These are phyloP conservation scores for Psilocybe tampanensis DNA, from an alignment of 768 basidiomycete species.

Conservation along the genomic window DNA sequence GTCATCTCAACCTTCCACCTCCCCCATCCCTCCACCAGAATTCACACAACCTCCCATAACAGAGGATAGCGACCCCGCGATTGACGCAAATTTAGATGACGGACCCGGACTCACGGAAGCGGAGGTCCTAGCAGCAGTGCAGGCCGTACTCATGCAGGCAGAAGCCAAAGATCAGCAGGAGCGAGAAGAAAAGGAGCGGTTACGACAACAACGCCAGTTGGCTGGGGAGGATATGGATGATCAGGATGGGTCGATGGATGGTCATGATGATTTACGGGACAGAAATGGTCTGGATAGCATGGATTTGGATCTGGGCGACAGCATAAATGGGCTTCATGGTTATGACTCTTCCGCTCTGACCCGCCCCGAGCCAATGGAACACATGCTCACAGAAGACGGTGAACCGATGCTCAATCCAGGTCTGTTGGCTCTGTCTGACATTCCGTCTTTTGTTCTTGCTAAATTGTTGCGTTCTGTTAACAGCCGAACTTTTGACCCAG, in stretches of 20 bases:
- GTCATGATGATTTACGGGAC: background rate
- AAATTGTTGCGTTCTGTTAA: conserved; percentile 4
- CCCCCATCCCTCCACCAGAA: background rate
- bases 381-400: conserved; percentile 64
- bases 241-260: background rate
- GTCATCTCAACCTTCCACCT: conserved; percentile 12
- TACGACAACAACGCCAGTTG: background rate
- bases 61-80: background rate
- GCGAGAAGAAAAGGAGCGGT: conserved; percentile 10
- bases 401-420: conserved; percentile 72
- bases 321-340: conserved; percentile 23
- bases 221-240: background rate
- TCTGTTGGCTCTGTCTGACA: conserved; percentile 31
- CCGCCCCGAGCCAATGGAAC: conserved; percentile 48
- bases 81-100: conserved; percentile 16
- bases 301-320: conserved; percentile 13
- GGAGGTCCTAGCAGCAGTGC: conserved; percentile 27
- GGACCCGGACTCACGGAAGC: conserved; percentile 23
- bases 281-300: conserved; percentile 5
- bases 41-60: background rate
- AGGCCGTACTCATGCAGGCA: conserved; percentile 25
- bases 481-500: conserved; percentile 68
- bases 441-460: background rate
- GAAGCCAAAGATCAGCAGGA: conserved; percentile 17
- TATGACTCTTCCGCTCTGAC: conserved; percentile 33